These are phyloP conservation scores for Kazachstania taianensis DNA, from an alignment of 805 yeast genomes.

Conservation along the genomic window DNA sequence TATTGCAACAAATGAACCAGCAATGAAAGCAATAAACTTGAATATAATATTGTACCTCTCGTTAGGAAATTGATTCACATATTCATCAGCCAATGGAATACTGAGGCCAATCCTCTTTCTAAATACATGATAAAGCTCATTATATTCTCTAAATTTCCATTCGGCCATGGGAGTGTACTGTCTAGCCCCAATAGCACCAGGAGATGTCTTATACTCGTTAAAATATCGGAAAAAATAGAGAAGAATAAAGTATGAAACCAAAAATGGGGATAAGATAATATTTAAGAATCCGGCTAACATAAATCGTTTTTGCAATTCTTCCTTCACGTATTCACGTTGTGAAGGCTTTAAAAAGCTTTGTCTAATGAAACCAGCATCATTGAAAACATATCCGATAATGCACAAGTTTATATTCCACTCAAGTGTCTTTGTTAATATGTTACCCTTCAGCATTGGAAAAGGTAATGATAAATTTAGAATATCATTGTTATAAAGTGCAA, in stretches of 20 bases:
- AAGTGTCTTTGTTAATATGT: constrained; percentile 65
- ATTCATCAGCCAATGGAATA: constrained; percentile 67
- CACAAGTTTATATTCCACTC: constrained; percentile 94
- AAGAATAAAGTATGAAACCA: constrained; percentile 71
- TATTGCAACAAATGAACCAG: constrained; percentile 86
- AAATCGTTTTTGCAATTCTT: constrained; percentile 68
- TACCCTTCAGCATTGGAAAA: constrained; percentile 34
- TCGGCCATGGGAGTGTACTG: constrained; percentile 91
- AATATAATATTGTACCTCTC: constrained; percentile 49
- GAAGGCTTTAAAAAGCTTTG: constrained; percentile 59
- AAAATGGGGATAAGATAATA: constrained; percentile 72
- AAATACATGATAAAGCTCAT: constrained; percentile 86
- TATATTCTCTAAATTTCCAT: constrained; percentile 91
- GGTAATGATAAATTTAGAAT: constrained; percentile 59
- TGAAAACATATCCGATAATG: constrained; percentile 76
- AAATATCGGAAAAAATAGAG: constrained; percentile 84
- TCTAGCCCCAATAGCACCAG: constrained; percentile 69
- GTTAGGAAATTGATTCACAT: constrained; percentile 86
- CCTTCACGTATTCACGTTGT: constrained; percentile 54
- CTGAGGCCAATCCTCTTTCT: constrained; percentile 69
- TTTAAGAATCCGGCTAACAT: constrained; percentile 81
- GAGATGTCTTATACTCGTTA: constrained; percentile 84
- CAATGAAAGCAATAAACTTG: constrained; percentile 58
- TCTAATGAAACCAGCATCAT: constrained; percentile 71
- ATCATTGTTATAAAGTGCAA: constrained; percentile 76